These are phyloP conservation scores for Cladobotryum mycophilum DNA, from an alignment of 2,329 filamentous ascomycete genomes.

Conservation along the genomic window DNA sequence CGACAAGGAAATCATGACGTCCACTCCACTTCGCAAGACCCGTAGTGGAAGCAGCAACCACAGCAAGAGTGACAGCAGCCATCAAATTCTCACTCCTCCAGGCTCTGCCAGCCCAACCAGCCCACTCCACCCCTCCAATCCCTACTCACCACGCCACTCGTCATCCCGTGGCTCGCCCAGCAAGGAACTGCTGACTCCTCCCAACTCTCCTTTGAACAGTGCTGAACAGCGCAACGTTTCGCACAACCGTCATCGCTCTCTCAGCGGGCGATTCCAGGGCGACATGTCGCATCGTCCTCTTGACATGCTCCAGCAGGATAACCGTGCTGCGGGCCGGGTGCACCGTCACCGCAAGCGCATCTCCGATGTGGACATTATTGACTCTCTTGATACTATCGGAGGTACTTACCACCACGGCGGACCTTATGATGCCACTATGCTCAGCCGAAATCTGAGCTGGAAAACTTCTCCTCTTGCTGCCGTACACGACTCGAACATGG, in stretches of 20 bases:
- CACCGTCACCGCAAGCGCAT: constrained; percentile 62
- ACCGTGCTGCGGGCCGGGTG: constrained; percentile 58
- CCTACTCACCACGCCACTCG: constrained; percentile 20
- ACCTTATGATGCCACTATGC: constrained; percentile 77
- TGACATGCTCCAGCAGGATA: constrained; percentile 57
- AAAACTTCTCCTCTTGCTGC: constrained; percentile 68
- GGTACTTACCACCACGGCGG: constrained; percentile 80
- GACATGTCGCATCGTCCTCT: constrained; percentile 62
- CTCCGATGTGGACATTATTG: constrained; percentile 71
- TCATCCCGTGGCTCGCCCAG: background rate
- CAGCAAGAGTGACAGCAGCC: background rate
- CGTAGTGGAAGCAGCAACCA: background rate
- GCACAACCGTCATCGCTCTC: constrained; percentile 15
- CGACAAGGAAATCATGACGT: background rate
- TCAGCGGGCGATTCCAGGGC: constrained; percentile 48
- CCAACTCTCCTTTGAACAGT: background rate
- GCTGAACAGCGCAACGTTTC: constrained; percentile 3
- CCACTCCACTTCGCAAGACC: background rate
- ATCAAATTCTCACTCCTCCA: constrained; percentile 38
- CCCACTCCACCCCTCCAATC: constrained; percentile 41
- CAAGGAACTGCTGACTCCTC: background rate
- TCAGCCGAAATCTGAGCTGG: constrained; percentile 62
- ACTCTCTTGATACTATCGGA: constrained; percentile 65
- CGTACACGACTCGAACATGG: constrained; percentile 63
- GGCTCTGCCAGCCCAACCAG: constrained; percentile 47